phyloP scores from a whole-genome alignment of 805 yeast species.

The Isabelozyma pseudorhagii region DNA sequence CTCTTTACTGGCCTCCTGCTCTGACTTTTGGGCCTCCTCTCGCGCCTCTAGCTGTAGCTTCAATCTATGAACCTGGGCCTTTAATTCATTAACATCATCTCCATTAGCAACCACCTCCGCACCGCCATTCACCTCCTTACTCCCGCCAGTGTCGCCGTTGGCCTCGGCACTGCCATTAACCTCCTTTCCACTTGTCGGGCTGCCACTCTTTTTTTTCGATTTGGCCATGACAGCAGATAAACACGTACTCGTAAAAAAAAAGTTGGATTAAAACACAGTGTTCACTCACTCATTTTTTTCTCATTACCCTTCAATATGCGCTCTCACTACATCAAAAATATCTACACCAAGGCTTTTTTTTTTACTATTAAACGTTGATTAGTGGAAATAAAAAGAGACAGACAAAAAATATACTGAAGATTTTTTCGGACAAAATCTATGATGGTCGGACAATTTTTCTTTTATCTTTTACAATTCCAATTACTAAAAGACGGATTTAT shows the following conservation, averaged over 20 bases:
- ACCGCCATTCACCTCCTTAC: neutral
- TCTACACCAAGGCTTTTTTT: no score
- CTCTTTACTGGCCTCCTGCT: constrained; percentile 1
- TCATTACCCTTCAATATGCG: neutral
- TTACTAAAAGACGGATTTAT: neutral
- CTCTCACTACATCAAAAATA: no score
- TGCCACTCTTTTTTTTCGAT: neutral
- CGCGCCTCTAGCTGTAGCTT: constrained; percentile 3
- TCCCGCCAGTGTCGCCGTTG: neutral
- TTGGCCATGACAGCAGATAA: neutral
- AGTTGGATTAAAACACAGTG: neutral
- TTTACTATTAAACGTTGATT: neutral
- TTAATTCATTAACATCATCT: neutral
- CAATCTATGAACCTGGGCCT: constrained; percentile 4
- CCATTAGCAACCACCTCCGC: neutral
- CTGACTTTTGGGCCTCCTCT: neutral
- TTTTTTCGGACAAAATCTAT: neutral
- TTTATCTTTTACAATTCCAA: neutral
- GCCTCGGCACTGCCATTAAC: neutral
- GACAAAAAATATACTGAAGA: neutral
- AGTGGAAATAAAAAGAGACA: neutral
- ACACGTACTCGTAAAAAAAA: neutral
- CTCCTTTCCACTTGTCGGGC: neutral
- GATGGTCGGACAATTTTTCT: neutral
- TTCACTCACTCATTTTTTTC: neutral